These are phyloP conservation scores for Pseudocercospora vitis DNA, from an alignment of 2,329 filamentous ascomycete species.

Conservation along the genomic window DNA sequence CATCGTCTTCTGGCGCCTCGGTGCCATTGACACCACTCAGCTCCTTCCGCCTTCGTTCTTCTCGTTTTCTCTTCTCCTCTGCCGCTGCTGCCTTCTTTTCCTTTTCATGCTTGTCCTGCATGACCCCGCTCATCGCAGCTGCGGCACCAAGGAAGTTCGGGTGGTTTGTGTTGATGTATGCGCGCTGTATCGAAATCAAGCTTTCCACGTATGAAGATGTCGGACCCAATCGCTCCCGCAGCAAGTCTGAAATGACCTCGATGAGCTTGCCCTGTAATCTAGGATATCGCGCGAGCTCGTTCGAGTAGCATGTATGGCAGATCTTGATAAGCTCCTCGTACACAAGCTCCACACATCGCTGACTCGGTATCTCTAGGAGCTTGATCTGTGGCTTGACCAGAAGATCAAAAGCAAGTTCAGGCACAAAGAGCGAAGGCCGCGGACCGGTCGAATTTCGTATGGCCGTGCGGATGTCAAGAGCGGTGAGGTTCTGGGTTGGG, in stretches of 20 bases:
- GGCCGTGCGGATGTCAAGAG: conserved; percentile 91
- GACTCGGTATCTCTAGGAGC: conserved; percentile 87
- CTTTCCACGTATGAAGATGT: conserved; percentile 91
- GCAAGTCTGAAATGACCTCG: conserved; percentile 92
- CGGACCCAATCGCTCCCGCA: conserved; percentile 88
- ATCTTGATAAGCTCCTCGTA: conserved; percentile 99
- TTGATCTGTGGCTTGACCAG: conserved; percentile 99
- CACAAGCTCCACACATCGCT: conserved; percentile 94
- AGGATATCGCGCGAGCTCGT: conserved; percentile 87
- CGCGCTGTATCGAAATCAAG: conserved; percentile 92
- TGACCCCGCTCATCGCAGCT: conserved; percentile 95
- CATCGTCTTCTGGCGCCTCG: conserved; percentile 65
- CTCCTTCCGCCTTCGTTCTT: conserved; percentile 80
- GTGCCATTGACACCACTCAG: conserved; percentile 72
- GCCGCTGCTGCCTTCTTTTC: conserved; percentile 78
- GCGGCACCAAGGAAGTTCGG: conserved; percentile 97
- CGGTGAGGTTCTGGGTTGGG: conserved; percentile 90
- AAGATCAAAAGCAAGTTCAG: conserved; percentile 94
- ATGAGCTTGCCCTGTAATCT: conserved; percentile 95
- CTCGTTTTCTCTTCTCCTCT: conserved; percentile 82
- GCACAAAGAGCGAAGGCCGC: conserved; percentile 91
- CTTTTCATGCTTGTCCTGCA: conserved; percentile 89
- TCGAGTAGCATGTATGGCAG: conserved; percentile 96
- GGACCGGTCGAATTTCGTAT: conserved; percentile 98
- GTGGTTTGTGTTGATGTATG: conserved; percentile 99